Evolutionary conservation across 495 filamentous ascomycete genomes (phyloP).

Genomic region (Amphirosellinia nigrospora): DNA sequence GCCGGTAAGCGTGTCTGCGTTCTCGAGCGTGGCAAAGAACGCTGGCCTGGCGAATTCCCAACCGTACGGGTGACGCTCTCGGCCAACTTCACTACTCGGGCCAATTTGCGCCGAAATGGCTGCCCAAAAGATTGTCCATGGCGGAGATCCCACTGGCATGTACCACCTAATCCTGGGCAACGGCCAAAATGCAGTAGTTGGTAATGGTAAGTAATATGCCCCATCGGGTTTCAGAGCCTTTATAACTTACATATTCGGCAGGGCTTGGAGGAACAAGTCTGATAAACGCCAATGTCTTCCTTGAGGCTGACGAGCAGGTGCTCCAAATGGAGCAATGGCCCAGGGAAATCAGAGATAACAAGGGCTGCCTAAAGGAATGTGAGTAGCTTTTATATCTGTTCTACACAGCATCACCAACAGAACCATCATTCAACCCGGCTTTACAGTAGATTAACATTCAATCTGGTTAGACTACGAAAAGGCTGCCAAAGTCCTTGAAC

Average conservation of each 20-base stretch:
- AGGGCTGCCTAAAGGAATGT: conserved; percentile 56
- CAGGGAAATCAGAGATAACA: conserved; percentile 58
- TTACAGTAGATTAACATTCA: not conserved
- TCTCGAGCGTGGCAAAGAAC: conserved; percentile 67
- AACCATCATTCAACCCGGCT: not conserved
- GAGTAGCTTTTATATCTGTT: conserved; percentile 33
- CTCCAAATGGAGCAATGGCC: conserved; percentile 65
- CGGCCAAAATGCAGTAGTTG: conserved; percentile 69
- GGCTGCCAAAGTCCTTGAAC: conserved; percentile 64
- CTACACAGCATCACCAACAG: not conserved
- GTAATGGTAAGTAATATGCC: conserved; percentile 57
- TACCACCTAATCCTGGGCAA: conserved; percentile 69
- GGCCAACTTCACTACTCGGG: conserved; percentile 64
- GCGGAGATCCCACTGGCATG: conserved; percentile 63
- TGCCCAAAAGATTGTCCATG: conserved; percentile 50
- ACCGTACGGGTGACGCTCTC: conserved; percentile 49
- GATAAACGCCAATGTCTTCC: conserved; percentile 72
- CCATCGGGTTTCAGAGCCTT: not conserved
- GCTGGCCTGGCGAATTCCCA: conserved; percentile 71
- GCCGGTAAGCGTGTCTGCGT: conserved; percentile 66
- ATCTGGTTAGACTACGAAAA: conserved; percentile 58
- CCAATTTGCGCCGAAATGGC: conserved; percentile 48
- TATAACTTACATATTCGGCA: conserved; percentile 29
- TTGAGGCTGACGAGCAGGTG: conserved; percentile 62
- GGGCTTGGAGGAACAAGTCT: conserved; percentile 69